Percentiles rank a stretch among this genome's conserved stretches.
These are phyloP conservation scores for Trichophyton verrucosum DNA, from an alignment of 2,329 filamentous ascomycete species.

Conservation along the genomic window DNA sequence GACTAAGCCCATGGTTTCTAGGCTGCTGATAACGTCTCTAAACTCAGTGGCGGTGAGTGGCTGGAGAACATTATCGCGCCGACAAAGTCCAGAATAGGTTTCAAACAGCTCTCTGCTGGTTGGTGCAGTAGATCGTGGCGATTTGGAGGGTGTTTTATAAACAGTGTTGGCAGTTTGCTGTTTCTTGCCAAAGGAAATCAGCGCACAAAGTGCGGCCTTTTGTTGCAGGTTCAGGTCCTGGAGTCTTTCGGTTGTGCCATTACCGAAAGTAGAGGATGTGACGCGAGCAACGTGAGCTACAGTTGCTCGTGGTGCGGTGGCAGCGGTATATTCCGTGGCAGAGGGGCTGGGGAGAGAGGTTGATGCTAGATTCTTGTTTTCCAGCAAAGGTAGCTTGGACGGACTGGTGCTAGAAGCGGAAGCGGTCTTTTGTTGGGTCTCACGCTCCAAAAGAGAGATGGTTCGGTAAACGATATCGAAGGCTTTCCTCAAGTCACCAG, in stretches of 20 bases:
- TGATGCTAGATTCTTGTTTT: conserved; percentile 65
- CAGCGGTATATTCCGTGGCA: conserved; percentile 50
- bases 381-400: conserved; percentile 63
- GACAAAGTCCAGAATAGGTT: conserved; percentile 72
- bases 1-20: conserved; percentile 78
- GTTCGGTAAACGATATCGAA: conserved; percentile 88
- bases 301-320: conserved; percentile 75
- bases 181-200: conserved; percentile 74
- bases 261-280: conserved; percentile 78
- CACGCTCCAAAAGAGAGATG: conserved; percentile 76
- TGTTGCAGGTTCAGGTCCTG: conserved; percentile 87
- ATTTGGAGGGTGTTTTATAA: conserved; percentile 48
- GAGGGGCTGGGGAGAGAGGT: conserved; percentile 34
- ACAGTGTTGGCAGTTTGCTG: background rate
- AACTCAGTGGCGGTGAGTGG: conserved; percentile 87
- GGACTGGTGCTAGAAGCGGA: conserved; percentile 44
- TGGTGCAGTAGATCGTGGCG: conserved; percentile 48
- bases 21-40: conserved; percentile 74
- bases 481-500: conserved; percentile 84
- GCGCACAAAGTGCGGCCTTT: conserved; percentile 81
- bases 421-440: conserved; percentile 57
- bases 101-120: conserved; percentile 76
- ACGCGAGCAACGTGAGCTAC: conserved; percentile 88
- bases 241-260: conserved; percentile 73
- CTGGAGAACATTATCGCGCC: conserved; percentile 74